These are phyloP conservation scores for Stromatinia cepivora DNA, from an alignment of 2,329 filamentous ascomycete species.

Conservation along the genomic window DNA sequence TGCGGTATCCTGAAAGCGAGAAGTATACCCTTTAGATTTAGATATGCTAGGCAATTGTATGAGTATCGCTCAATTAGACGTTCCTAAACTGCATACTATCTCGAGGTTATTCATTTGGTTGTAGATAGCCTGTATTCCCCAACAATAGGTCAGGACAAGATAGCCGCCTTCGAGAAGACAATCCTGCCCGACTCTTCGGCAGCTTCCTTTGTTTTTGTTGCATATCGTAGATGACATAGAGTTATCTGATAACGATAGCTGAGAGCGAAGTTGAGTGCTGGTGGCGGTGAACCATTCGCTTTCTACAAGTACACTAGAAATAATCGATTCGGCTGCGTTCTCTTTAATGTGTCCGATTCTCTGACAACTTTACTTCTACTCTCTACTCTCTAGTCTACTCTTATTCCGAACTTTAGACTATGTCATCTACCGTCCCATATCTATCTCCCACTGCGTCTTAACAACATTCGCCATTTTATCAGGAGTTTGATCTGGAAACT, in stretches of 20 bases:
- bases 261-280: background rate
- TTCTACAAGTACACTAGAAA: background rate
- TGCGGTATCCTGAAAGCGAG: background rate
- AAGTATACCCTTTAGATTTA: background rate
- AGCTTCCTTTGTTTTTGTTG: background rate
- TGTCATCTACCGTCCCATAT: slow-evolving; percentile 8
- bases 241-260: background rate
- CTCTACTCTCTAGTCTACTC: background rate
- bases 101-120: slow-evolving; percentile 4
- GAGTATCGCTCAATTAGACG: background rate
- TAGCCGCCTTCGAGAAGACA: background rate
- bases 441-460: slow-evolving; percentile 16
- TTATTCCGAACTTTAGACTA: background rate
- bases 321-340: too few relatives aligned
- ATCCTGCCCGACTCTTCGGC: background rate
- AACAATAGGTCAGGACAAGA: background rate
- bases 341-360: background rate
- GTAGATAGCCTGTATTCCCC: background rate
- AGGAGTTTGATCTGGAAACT: slow-evolving; percentile 14
- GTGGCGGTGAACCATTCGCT: too few relatives aligned
- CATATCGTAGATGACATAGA: background rate
- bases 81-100: background rate
- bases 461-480: background rate
- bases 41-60: background rate
- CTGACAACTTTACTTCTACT: background rate